A percentile compares a stretch with the other conserved stretches of the same genome.
Evolutionary conservation across 441 rosid species (phyloP).

Genomic region (Erodium trifolium): DNA sequence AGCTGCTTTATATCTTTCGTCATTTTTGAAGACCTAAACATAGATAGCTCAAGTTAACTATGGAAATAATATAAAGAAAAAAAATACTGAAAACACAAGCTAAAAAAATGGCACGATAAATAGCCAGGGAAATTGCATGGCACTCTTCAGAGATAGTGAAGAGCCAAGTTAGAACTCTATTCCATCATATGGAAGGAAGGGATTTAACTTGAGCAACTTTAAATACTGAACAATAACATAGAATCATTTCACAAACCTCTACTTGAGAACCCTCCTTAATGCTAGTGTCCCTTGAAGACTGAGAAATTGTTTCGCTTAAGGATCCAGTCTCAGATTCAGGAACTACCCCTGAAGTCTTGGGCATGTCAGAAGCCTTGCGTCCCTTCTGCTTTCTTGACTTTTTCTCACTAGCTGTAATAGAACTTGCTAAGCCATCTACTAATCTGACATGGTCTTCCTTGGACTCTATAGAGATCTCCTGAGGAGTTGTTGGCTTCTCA

Average conservation of each 20-base stretch:
- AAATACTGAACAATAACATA: not conserved
- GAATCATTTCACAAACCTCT: slow-evolving; percentile 54
- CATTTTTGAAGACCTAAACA: slow-evolving; percentile 72
- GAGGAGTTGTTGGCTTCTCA: slow-evolving; percentile 28
- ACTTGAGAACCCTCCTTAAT: slow-evolving; percentile 74
- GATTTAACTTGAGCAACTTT: not conserved
- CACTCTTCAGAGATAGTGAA: not conserved
- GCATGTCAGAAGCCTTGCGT: slow-evolving; percentile 34
- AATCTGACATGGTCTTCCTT: slow-evolving; percentile 35
- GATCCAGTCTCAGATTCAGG: slow-evolving; percentile 40
- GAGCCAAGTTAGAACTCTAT: not conserved
- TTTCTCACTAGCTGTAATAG: slow-evolving; percentile 36
- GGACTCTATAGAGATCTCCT: slow-evolving; percentile 28
- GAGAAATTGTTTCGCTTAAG: slow-evolving; percentile 28
- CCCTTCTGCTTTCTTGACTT: slow-evolving; percentile 37
- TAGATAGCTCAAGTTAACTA: slow-evolving; percentile 11
- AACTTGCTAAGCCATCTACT: slow-evolving; percentile 33
- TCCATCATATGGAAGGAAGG: not conserved
- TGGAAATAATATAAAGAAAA: not conserved
- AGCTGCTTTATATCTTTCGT: slow-evolving; percentile 51
- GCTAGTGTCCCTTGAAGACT: slow-evolving; percentile 30
- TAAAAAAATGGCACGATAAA: not conserved
- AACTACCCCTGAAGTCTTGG: slow-evolving; percentile 34
- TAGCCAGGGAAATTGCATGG: not conserved
- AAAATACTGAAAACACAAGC: not conserved